Base-by-base conservation (phyloP, 352 stramenopile species). In the Phytophthora kernoviae region DNA sequence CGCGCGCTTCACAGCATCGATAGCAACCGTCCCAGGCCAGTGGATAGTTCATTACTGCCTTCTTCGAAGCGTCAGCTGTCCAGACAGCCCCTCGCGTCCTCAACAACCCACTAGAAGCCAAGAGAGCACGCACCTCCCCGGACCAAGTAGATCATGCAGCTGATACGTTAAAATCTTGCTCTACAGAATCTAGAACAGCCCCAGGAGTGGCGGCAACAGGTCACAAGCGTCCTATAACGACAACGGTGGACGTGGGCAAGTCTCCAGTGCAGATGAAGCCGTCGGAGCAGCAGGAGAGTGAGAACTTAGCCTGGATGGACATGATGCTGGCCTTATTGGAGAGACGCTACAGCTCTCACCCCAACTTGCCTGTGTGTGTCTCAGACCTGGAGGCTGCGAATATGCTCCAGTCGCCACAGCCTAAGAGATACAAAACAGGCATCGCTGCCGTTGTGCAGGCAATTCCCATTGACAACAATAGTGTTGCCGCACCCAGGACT, bases 261-360 rank as follows among this genome's bases (percentile, higher is more conserved):
- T 44, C 15, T 0, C 36, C 27, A 4, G 33, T 34, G 0, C 49
- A 43, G 24, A 30, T 30, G 24, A 30, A 30, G 24, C 24, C 24
- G 12, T 58, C 53, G 7, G 52, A 73, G 18, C 51, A 37, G 2
- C 44, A 66, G 21, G 63, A 77, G 44, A 68, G 73, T 18, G 81
- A 90, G 50, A 94, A 93, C 59, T 54, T 88, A 22, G 85, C 85
- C 42, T 94, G 85, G 85, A 85, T 91, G 58, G 85, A 94, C 54
- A 94, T 94, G 85, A 78, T 91, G 46, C 62, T 91, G 12, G 77
- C 79, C 3, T 60, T 94, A 10, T 56, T 93, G 18, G 79, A 90
- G 62, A 84, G 72, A 56, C 81, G 79, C 60, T 92, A 92, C 65
- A 55, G 51, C 10, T 37, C 43, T 17, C 39, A 51, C 4, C 46